phyloP scores from a whole-genome alignment of 2,329 filamentous ascomycete species.

The Myotisia sp. region DNA sequence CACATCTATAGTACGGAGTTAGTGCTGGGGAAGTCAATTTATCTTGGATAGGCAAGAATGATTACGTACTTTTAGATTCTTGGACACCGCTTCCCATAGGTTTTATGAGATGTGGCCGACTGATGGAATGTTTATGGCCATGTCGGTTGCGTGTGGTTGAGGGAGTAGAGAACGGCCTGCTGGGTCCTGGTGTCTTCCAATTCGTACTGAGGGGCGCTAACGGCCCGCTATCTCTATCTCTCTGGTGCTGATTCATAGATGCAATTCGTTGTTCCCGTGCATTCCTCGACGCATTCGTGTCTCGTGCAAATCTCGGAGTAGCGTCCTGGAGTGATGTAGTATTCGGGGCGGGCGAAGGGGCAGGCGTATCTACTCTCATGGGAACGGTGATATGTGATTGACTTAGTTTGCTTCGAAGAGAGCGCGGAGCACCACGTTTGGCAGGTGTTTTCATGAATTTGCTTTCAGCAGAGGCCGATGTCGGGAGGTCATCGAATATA shows the following conservation, averaged over 20 bases:
- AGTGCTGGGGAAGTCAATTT: conserved; percentile 10
- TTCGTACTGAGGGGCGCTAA: conserved; percentile 42
- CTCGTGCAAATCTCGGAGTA: conserved; percentile 50
- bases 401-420: conserved; percentile 39
- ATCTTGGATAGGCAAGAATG: conserved; percentile 3
- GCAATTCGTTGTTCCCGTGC: conserved; percentile 48
- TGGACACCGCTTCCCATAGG: conserved; percentile 60
- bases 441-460: conserved; percentile 69
- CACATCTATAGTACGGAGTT: conserved; percentile 43
- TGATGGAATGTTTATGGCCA: conserved; percentile 17
- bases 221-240: conserved; percentile 27
- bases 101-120: conserved; percentile 77
- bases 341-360: conserved; percentile 44
- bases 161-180: conserved; percentile 38
- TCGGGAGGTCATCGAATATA: conserved; percentile 86
- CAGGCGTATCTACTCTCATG: conserved; percentile 26
- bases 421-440: conserved; percentile 52
- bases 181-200: conserved; percentile 43
- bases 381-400: conserved; percentile 22
- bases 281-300: conserved; percentile 52
- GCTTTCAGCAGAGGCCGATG: conserved; percentile 66
- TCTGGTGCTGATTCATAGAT: conserved; percentile 23
- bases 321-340: conserved; percentile 38
- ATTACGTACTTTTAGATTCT: conserved; percentile 60
- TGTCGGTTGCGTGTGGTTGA: conserved; percentile 35